Percentiles rank a stretch among this genome's conserved stretches.
These are phyloP conservation scores for Rhizopus arrhizus DNA, from an alignment of 371 early-diverging fungal species.

Conservation along the genomic window DNA sequence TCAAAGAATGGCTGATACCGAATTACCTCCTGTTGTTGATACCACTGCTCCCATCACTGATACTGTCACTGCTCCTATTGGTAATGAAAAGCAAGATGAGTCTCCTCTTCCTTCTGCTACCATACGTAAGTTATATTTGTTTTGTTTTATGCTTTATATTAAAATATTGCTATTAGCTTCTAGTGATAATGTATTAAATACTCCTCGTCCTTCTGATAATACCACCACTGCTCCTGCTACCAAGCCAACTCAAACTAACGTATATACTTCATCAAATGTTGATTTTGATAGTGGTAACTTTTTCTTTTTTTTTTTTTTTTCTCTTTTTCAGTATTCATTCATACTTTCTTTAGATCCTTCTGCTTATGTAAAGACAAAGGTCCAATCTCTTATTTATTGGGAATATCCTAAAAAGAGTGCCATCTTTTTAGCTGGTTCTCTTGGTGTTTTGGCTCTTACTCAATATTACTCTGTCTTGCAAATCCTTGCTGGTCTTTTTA, in stretches of 20 bases:
- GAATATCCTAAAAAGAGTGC: constrained; percentile 54
- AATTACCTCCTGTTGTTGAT: neutral
- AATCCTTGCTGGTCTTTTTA: constrained; percentile 50
- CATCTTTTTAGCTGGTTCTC: constrained; percentile 32
- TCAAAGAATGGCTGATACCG: neutral
- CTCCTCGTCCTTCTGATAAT: constrained; percentile 13
- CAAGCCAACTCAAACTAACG: neutral
- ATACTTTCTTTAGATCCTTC: constrained; percentile 38
- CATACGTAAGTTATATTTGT: no score
- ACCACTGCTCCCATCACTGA: constrained; percentile 21
- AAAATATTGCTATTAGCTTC: constrained; percentile 19
- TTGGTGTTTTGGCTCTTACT: constrained; percentile 49
- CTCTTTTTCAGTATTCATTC: neutral
- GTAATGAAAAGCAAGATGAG: constrained; percentile 5
- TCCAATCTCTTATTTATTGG: constrained; percentile 58
- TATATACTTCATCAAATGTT: constrained; percentile 29
- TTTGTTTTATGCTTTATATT: neutral
- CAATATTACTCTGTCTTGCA: constrained; percentile 61
- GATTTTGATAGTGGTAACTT: constrained; percentile 36
- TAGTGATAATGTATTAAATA: neutral
- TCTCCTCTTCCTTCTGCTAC: neutral
- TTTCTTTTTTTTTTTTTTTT: neutral
- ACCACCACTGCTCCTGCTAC: constrained; percentile 10
- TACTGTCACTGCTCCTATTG: constrained; percentile 21
- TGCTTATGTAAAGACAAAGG: constrained; percentile 46